A percentile compares a stretch with the other conserved stretches of the same genome.
Evolutionary conservation across 352 stramenopile species (phyloP).

Genomic region (Phytopythium cucurbitacearum): DNA sequence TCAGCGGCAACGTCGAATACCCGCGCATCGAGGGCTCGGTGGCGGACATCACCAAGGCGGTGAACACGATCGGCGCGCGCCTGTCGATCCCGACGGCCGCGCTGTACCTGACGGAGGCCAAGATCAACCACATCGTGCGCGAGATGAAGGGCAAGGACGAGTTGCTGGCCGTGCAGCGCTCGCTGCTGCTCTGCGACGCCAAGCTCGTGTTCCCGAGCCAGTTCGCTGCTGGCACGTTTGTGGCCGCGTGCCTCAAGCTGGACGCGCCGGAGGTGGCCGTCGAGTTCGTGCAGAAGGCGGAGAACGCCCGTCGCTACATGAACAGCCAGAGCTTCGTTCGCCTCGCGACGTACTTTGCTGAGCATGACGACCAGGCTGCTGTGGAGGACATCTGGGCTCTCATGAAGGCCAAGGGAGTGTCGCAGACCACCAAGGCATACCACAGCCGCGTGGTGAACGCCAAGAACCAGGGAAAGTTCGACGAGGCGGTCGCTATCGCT

Average conservation of each 20-base stretch:
- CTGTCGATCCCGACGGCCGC: slow-evolving; percentile 75
- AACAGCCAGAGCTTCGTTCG: slow-evolving; percentile 76
- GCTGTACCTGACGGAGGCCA: slow-evolving; percentile 77
- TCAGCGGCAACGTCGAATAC: slow-evolving; percentile 83
- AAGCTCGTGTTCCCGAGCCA: slow-evolving; percentile 71
- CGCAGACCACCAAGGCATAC: slow-evolving; percentile 67
- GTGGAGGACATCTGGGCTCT: slow-evolving; percentile 61
- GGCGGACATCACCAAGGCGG: slow-evolving; percentile 58
- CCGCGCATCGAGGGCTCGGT: slow-evolving; percentile 73
- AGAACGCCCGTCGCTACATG: slow-evolving; percentile 74
- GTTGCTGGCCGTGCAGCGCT: slow-evolving; percentile 59
- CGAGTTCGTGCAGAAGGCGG: slow-evolving; percentile 59
- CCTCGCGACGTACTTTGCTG: slow-evolving; percentile 60
- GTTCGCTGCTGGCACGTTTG: slow-evolving; percentile 60
- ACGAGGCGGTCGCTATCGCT: slow-evolving; percentile 57
- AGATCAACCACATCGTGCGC: slow-evolving; percentile 80
- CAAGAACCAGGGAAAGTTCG: slow-evolving; percentile 52
- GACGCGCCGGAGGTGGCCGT: slow-evolving; percentile 55
- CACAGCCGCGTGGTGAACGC: slow-evolving; percentile 67
- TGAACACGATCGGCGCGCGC: slow-evolving; percentile 66
- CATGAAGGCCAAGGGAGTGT: slow-evolving; percentile 41
- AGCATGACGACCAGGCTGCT: slow-evolving; percentile 41
- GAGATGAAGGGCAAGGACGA: slow-evolving; percentile 77
- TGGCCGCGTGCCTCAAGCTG: slow-evolving; percentile 61
- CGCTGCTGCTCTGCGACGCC: slow-evolving; percentile 70